Percentiles rank a stretch among this genome's conserved stretches.
Evolutionary conservation across 2,329 filamentous ascomycete genomes (phyloP).

Genomic region (Xylaria sp.): DNA sequence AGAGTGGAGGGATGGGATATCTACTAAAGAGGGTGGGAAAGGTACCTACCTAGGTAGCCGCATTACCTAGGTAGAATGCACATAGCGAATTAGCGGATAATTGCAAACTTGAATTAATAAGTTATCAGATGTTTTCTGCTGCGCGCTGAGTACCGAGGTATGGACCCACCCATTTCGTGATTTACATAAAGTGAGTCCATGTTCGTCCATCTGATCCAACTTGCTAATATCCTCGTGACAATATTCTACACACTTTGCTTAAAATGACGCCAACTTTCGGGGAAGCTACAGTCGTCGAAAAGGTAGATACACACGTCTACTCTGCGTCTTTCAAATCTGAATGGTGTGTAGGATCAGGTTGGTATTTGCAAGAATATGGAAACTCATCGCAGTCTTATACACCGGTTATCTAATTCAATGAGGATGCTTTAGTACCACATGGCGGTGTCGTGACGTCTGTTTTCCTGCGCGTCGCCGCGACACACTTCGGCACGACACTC

Average conservation of each 20-base stretch:
- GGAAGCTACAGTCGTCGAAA: slow-evolving; percentile 29
- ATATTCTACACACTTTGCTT: not conserved
- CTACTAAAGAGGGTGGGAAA: too few relatives aligned
- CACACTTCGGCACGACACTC: slow-evolving; percentile 38
- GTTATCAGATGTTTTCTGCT: too few relatives aligned
- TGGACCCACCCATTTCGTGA: too few relatives aligned
- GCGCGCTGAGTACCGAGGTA: too few relatives aligned
- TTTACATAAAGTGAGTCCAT: too few relatives aligned
- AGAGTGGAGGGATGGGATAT: too few relatives aligned
- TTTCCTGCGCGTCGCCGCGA: slow-evolving; percentile 55
- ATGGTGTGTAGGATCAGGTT: slow-evolving; percentile 37
- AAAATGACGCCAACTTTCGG: slow-evolving; percentile 31
- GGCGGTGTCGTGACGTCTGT: slow-evolving; percentile 69
- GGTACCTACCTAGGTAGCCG: too few relatives aligned
- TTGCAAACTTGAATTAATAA: too few relatives aligned
- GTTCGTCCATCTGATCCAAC: too few relatives aligned
- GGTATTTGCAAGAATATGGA: slow-evolving; percentile 5
- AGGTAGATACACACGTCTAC: slow-evolving; percentile 31
- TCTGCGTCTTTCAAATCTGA: slow-evolving; percentile 26
- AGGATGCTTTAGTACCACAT: slow-evolving; percentile 62
- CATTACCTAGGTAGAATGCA: too few relatives aligned
- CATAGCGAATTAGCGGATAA: too few relatives aligned
- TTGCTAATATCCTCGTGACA: too few relatives aligned
- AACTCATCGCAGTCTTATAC: not conserved
- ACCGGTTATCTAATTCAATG: not conserved